Percentiles rank a stretch among this genome's conserved stretches.
These are phyloP conservation scores for Geopyxis carbonaria DNA, from an alignment of 495 filamentous ascomycete species.

Conservation along the genomic window DNA sequence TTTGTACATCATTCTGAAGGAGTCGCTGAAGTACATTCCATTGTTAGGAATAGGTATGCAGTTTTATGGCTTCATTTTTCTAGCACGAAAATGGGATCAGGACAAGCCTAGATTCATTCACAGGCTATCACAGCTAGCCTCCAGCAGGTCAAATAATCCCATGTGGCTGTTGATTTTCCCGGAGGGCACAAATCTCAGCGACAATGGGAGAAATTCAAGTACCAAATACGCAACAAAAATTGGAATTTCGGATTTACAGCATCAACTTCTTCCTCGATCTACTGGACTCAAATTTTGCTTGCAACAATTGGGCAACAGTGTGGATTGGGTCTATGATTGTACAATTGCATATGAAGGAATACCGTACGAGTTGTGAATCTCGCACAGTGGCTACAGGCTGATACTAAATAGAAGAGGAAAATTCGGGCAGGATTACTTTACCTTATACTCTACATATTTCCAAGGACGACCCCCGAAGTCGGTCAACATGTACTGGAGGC, in stretches of 20 bases:
- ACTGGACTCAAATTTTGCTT: constrained; percentile 63
- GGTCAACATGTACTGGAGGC: constrained; percentile 72
- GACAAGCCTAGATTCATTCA: constrained; percentile 54
- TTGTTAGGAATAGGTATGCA: constrained; percentile 58
- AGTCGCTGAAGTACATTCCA: constrained; percentile 61
- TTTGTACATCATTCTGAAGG: constrained; percentile 70
- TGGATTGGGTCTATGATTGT: constrained; percentile 73
- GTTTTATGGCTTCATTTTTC: constrained; percentile 71
- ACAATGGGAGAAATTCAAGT: constrained; percentile 46
- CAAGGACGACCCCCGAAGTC: constrained; percentile 63
- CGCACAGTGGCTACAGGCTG: neutral
- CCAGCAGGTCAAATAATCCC: constrained; percentile 42
- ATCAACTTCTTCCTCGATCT: constrained; percentile 54
- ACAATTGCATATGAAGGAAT: constrained; percentile 74
- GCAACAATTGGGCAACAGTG: constrained; percentile 48
- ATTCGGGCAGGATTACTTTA: constrained; percentile 64
- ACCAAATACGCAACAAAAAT: constrained; percentile 52
- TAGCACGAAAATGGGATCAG: constrained; percentile 64
- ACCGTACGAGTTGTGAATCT: constrained; percentile 35
- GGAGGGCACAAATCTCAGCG: constrained; percentile 61
- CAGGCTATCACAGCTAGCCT: constrained; percentile 51
- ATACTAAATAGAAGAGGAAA: constrained; percentile 29
- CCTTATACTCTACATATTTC: constrained; percentile 53
- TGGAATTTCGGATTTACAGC: constrained; percentile 46
- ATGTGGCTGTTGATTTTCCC: constrained; percentile 83